Evolutionary conservation across 345 rosid species (phyloP), one percentile per base, ranked within the genome.

Genomic region (Microcos paniculata): DNA sequence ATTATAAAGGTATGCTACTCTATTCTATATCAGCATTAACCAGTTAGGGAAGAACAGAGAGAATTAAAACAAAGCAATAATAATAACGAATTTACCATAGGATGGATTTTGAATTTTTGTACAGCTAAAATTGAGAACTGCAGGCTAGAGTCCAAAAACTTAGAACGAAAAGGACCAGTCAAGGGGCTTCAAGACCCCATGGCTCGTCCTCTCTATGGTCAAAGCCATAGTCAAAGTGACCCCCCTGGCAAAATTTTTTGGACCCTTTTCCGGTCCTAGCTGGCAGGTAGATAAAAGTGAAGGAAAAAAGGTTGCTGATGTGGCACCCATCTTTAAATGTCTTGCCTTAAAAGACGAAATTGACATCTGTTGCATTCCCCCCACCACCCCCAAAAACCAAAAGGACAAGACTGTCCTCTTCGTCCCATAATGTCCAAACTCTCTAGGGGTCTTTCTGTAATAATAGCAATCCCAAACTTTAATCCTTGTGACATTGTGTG

Each of bases 91-190:
- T 9, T 63, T 19, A 13, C 24, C 45, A 12, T 65, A 13, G 48
- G 23, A 16, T 30, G 42, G 13, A 12, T 66, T n/a, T n/a, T n/a
- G n/a, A n/a, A n/a, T n/a, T n/a, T n/a, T 56, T 59, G 70, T 61
- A 59, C 73, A 46, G 61, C 67, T 6, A 33, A 76, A 66, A 23
- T 1, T 35, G 49, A 48, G 8, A 46, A 46, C 66, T 33, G 23
- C 82, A 80, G 81, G 82, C 83, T 78, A 78, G 78, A 74, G 82
- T 80, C 86, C 83, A 80, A 77, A 67, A 75, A 51, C 80, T 30
- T 57, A 40, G 35, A 72, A 76, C 80, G 82, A 80, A 80, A 80
- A 53, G 24, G 78, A 80, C 84, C n/a, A 28, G 70, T 71, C 86
- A 66, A 74, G 75, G 62, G 62, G 40, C 69, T 61, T 35, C 55